Percentiles rank a stretch among this genome's conserved stretches.
Conservation (phyloP, 176 grass and related monocot genomes). For the Oryza nivara region DNA sequence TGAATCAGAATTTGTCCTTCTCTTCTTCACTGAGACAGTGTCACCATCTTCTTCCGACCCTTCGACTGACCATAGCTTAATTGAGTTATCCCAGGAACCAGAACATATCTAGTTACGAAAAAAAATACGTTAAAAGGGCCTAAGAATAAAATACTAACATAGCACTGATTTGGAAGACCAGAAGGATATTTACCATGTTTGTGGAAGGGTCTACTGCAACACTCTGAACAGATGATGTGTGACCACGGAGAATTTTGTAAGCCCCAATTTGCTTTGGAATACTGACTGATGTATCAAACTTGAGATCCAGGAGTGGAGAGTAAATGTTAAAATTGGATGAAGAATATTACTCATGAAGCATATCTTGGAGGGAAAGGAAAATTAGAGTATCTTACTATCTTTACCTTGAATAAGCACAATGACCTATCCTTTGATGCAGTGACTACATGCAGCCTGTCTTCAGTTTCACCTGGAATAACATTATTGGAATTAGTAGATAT, state of each 20-base stretch:
- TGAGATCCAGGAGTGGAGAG: constrained; percentile 28
- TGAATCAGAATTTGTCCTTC: constrained; percentile 67
- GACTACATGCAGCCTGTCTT: constrained; percentile 63
- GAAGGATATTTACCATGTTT: constrained; percentile 65
- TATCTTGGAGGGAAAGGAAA: background rate
- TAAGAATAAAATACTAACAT: constrained; percentile 1
- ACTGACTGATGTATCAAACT: constrained; percentile 62
- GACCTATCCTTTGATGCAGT: constrained; percentile 92
- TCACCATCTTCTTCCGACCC: constrained; percentile 71
- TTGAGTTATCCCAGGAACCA: constrained; percentile 90
- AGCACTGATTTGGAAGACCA: background rate
- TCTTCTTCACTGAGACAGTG: constrained; percentile 84
- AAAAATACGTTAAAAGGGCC: constrained; percentile 19
- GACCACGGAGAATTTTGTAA: constrained; percentile 80
- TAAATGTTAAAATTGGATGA: constrained; percentile 37
- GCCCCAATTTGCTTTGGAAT: constrained; percentile 57
- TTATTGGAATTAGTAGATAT: constrained; percentile 36
- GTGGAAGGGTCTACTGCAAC: constrained; percentile 60
- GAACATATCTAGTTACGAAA: constrained; percentile 77
- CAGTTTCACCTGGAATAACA: constrained; percentile 57
- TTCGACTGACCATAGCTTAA: constrained; percentile 84
- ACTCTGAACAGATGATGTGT: constrained; percentile 82
- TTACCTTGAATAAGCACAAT: constrained; percentile 87
- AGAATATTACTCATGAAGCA: constrained; percentile 19
- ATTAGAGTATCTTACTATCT: background rate